Evolutionary conservation across 139 green algal genomes (phyloP), one percentile per base, ranked within the genome.

Genomic region (Mychonastes homosphaera): DNA sequence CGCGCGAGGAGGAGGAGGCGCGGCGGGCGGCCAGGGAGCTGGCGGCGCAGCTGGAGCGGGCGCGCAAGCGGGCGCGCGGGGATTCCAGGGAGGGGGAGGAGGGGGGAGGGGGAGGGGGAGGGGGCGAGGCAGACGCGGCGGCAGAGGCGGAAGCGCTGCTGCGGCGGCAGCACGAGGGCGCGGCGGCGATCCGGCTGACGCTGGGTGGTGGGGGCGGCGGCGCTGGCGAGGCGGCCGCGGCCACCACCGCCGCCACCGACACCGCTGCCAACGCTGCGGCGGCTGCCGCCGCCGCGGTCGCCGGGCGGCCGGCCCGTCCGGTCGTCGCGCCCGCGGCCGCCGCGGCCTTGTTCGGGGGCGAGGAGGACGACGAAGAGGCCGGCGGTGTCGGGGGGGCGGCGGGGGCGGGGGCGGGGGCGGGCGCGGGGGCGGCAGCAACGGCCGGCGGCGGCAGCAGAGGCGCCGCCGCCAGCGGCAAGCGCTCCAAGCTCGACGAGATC

Each of bases 401-500:
- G 19, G 26, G 35, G 12, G 24, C 29, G 8, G 49, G 27, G 32
- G 23, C 54, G 43, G 28, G 16, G 28, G 48, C 40, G 28, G 50
- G 24, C 34, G n/a, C n/a, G 16, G 16, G 35, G 29, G 19, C 49
- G 2, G 24, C 12, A 6, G 79, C 69, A 53, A 43, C 23, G n/a
- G 57, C 44, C 4, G 30, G 29, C 23, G 33, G 28, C 18, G 63
- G 18, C 38, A 2, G 13, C 13, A n/a, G 33, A 2, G 40, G 36
- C 9, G 28, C 24, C 30, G 39, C 61, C 47, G 23, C 8, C 33
- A n/a, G 49, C 44, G 30, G 51, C 18, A 71, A 72, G 52, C 63
- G 62, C 19, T 83, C 67, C 62, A 89, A 90, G 49, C 10, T 90
- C 46, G 81, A 94, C 56, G 61, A 83, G 74, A 50, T 94, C 4